Conservation (phyloP, 208 protist species). For the Trypanosomatidae sp. region DNA sequence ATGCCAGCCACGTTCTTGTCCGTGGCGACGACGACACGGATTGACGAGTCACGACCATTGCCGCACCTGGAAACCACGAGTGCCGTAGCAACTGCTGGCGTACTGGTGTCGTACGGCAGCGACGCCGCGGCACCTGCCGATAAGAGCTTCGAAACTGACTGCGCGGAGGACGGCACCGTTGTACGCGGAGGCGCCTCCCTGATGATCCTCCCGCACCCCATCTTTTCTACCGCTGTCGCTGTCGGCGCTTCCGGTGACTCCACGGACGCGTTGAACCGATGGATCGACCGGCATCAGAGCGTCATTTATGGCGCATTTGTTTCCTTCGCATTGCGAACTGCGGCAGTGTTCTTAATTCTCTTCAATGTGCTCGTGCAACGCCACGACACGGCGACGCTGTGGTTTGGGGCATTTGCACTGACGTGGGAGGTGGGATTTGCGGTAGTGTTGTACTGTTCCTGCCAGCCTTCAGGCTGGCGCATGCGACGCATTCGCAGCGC, state of each 20-base stretch:
- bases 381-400: background rate
- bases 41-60: background rate
- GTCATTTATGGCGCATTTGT: background rate
- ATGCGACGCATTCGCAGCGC: conserved; percentile 3
- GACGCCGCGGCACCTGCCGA: background rate
- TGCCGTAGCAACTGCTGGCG: background rate
- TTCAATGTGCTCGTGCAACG: background rate
- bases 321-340: background rate
- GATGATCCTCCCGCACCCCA: too few species aligned
- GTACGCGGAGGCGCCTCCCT: background rate
- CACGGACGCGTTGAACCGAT: background rate
- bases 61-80: background rate
- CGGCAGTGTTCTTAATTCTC: background rate
- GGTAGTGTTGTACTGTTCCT: conserved; percentile 7
- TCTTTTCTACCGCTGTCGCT: background rate
- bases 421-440: conserved; percentile 2
- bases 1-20: background rate
- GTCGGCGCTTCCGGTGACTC: background rate
- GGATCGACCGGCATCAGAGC: conserved; percentile 3
- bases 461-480: background rate
- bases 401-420: background rate
- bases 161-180: background rate
- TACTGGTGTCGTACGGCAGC: background rate
- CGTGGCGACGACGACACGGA: background rate
- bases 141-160: background rate